Percentiles rank a stretch among this genome's conserved stretches.
phyloP scores from a whole-genome alignment of 164 flowering plant genomes.

The Aristolochia contorta region DNA sequence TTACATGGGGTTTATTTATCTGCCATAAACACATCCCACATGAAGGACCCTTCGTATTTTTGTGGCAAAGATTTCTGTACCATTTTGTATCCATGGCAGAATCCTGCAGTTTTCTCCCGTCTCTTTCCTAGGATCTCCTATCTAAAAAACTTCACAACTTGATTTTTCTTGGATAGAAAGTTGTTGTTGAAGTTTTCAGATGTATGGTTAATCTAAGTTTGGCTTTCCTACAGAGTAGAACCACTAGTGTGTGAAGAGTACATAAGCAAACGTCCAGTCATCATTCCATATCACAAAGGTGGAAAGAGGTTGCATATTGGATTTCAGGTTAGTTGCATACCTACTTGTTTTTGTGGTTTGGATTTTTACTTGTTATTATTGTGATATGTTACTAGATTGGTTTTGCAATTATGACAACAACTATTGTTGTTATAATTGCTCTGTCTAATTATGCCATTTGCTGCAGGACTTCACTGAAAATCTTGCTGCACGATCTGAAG shows the following conservation, averaged over 20 bases:
- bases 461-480: constrained; percentile 80
- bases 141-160: no score
- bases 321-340: constrained; percentile 42
- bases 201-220: constrained; percentile 24
- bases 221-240: constrained; percentile 63
- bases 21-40: no score
- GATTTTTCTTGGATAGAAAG: not conserved
- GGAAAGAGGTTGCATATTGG: constrained; percentile 94
- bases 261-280: constrained; percentile 58
- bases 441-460: constrained; percentile 2
- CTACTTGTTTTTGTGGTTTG: no score
- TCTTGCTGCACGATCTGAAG: constrained; percentile 61
- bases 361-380: no score
- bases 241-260: constrained; percentile 90
- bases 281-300: constrained; percentile 90
- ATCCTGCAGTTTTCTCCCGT: no score
- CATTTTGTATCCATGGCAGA: no score
- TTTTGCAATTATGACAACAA: no score
- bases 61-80: no score
- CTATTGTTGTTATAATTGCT: not conserved
- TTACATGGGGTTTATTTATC: no score
- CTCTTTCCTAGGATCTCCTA: no score
- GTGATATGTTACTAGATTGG: no score
- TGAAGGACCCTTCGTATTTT: no score
- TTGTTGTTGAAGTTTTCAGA: constrained; percentile 16